Base-by-base conservation (phyloP, 1,139 yeast genomes). In the Lodderomyces elongisporus region DNA sequence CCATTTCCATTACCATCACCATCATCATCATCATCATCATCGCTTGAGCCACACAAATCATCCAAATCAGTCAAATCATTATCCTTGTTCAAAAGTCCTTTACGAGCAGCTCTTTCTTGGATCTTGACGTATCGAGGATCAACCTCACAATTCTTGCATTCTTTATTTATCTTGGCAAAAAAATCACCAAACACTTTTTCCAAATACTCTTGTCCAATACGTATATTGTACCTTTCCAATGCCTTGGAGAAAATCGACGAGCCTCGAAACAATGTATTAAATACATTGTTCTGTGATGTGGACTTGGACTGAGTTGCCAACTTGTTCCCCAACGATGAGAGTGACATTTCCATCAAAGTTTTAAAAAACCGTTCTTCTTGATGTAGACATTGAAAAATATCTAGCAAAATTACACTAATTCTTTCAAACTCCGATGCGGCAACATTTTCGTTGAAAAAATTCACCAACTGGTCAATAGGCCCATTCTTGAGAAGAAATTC, bases 221-320 rank as follows among this genome's bases (percentile, higher is more conserved):
- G 63, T 30, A 81, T 67, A 52, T 84, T 82, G 52, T 79, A 87
- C 42, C 75, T 69, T 47, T 91, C 97, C 33, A 89, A 55, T 0
- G 95, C 73, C 51, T 85, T 85, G 0, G 95, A 80, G 41, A 89
- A 68, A 7, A 88, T 67, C 1, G 94, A 79, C 36, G 85, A 83
- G 0, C 96, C 96, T 45, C 97, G 66, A 51, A 91, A 89, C 14
- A 91, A 56, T 0, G 95, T 79, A 46, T 84, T 84, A 52, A 77
- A 76, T 2, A 77, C 72, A 47, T 76, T 70, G 36, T 60, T 68
- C 31, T 54, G 49, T 2, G 61, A 57, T 7, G 51, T 43, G 38
- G 63, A 65, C 37, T 62, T 69, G n/a, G n/a, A n/a, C 36, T 64
- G 54, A 12, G 68, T 75, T 58, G 47, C 67, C 43, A 43, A 69